A percentile compares a stretch with the other conserved stretches of the same genome.
Conservation (phyloP, 2,329 filamentous ascomycete species). For the Colletotrichum spinosum region DNA sequence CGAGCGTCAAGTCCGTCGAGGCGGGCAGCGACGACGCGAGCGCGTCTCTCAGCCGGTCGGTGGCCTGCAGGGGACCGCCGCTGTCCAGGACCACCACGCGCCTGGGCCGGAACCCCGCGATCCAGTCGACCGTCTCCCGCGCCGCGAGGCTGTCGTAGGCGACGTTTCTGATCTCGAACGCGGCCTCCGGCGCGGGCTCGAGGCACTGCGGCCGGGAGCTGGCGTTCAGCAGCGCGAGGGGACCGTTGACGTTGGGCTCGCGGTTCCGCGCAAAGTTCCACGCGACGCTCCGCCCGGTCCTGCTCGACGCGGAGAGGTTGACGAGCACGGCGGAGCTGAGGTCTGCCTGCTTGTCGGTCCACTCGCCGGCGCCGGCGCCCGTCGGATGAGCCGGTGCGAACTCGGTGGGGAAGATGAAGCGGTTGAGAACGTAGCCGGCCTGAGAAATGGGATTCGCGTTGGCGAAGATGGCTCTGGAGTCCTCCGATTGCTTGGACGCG, state of each 20-base stretch:
- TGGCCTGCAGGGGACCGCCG: slow-evolving; percentile 31
- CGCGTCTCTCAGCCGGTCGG: slow-evolving; percentile 17
- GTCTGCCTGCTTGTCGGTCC: slow-evolving; percentile 47
- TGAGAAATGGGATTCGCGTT: slow-evolving; percentile 41
- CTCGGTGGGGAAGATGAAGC: slow-evolving; percentile 47
- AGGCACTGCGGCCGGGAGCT: slow-evolving; percentile 39
- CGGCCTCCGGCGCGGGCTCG: neutral
- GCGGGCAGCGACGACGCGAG: slow-evolving; percentile 1
- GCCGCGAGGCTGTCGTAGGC: slow-evolving; percentile 29
- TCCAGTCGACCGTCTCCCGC: slow-evolving; percentile 31
- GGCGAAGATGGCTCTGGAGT: slow-evolving; percentile 25
- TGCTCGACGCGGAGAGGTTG: slow-evolving; percentile 45
- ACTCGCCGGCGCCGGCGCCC: slow-evolving; percentile 37
- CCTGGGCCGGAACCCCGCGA: slow-evolving; percentile 23
- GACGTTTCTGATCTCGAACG: slow-evolving; percentile 28
- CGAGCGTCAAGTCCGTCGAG: neutral
- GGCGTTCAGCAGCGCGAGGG: slow-evolving; percentile 44
- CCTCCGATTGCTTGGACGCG: slow-evolving; percentile 17
- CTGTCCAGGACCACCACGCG: slow-evolving; percentile 40
- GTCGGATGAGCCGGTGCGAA: slow-evolving; percentile 39
- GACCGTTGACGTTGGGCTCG: slow-evolving; percentile 20
- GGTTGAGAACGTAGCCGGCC: slow-evolving; percentile 46
- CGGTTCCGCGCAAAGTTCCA: slow-evolving; percentile 42
- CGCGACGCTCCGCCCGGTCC: slow-evolving; percentile 44
- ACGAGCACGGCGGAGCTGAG: slow-evolving; percentile 48